These are phyloP conservation scores for Paecilomyces variotii DNA, from an alignment of 2,329 filamentous ascomycete genomes.

Conservation along the genomic window DNA sequence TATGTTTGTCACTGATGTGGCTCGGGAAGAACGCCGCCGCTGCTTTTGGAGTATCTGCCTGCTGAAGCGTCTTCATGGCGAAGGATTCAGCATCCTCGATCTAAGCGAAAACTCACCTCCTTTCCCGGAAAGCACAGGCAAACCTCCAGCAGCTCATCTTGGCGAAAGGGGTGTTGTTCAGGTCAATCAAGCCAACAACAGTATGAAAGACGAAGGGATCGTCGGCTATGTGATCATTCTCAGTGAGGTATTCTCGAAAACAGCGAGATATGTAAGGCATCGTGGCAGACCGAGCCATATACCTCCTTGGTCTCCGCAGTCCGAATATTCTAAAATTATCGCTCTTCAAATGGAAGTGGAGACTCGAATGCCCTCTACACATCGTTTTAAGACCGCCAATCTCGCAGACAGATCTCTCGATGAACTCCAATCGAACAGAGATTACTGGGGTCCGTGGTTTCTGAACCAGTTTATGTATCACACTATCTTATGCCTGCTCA, in stretches of 20 bases:
- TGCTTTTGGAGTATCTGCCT: constrained; percentile 39
- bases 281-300: constrained; percentile 37
- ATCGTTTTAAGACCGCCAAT: constrained; percentile 44
- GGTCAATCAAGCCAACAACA: constrained; percentile 17
- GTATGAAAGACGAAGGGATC: constrained; percentile 34
- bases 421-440: constrained; percentile 37
- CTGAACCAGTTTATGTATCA: constrained; percentile 47
- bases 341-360: constrained; percentile 46
- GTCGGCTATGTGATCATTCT: constrained; percentile 40
- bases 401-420: constrained; percentile 36
- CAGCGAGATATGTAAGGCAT: constrained; percentile 40
- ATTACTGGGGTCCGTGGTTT: constrained; percentile 49
- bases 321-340: constrained; percentile 46
- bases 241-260: constrained; percentile 43
- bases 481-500: constrained; percentile 46
- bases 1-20: constrained; percentile 8
- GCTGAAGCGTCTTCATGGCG: constrained; percentile 37
- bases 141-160: constrained; percentile 16
- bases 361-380: constrained; percentile 42
- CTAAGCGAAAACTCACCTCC: constrained; percentile 27
- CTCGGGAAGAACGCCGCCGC: constrained; percentile 25
- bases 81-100: constrained; percentile 33
- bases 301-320: constrained; percentile 43
- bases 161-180: constrained; percentile 13
- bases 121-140: constrained; percentile 31